Evolutionary conservation across 768 basidiomycete genomes (phyloP), one percentile per base, ranked within the genome.

Genomic region (Amanita thiersii): DNA sequence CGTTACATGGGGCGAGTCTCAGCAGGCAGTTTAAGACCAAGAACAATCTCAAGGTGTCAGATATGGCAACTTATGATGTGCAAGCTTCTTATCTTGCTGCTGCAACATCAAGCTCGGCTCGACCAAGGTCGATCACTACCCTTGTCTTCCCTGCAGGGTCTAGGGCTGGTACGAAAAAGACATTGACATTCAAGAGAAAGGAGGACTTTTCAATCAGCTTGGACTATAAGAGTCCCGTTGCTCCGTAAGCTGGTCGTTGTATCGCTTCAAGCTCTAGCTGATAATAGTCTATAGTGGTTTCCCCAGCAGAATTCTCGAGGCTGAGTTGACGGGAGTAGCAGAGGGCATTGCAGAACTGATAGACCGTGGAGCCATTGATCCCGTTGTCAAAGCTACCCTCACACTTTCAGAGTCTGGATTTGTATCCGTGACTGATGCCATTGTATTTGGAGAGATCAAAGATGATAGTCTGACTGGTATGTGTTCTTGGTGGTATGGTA

Each of bases 21-120:
- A 90, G 85, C 50, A 72, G 84, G 29, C 88, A 88, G 53, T 98
- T 96, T 73, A 86, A 86, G 66, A 96, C 96, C 37, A 99, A 98
- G 65, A 80, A 85, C 51, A 43, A n/a, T n/a, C 85, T 97, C 58
- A 86, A 88, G 47, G 71, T 97, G 21, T 60, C 71, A 3, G 96
- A 98, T 57, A 70, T 86, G 45, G 60, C 63, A 11, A 63, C 72
- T 3, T 79, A 86, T 52, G 87, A 91, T 50, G 68, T 96, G 43
- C 82, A 88, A 58, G 76, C 81, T 5, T 79, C 83, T 10, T 90
- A 90, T 56, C 72, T 76, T 18, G 76, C 86, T 24, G 78, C 84
- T 34, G 47, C 72, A 4, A 68, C 78, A 28, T 55, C 69, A 3
- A 55, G 75, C 1, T 59, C 65, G 34, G 58, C 63, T 11, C 69